Conservation (phyloP, 345 rosid species). For the Cardamine resedifolia region DNA sequence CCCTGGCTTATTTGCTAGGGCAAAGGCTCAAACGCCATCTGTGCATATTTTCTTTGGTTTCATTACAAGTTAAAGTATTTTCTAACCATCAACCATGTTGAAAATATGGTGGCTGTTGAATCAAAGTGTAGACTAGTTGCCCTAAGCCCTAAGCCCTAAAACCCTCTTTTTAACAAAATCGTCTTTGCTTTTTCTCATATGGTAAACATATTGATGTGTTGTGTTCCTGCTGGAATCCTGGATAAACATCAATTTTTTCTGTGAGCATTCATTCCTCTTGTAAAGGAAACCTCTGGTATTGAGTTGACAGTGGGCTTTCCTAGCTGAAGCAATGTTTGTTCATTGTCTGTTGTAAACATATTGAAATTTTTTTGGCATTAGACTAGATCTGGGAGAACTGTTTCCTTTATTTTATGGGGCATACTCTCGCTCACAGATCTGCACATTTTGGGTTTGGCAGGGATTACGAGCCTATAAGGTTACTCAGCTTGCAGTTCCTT, state of each 20-base stretch:
- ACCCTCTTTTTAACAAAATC: background rate
- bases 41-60: constrained; percentile 14
- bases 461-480: constrained; percentile 86
- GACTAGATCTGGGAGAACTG: constrained; percentile 2
- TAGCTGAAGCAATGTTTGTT: constrained; percentile 23
- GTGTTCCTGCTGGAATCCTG: constrained; percentile 13
- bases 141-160: background rate
- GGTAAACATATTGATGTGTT: background rate
- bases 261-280: constrained; percentile 7
- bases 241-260: constrained; percentile 13
- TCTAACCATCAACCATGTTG: constrained; percentile 1
- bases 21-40: constrained; percentile 12
- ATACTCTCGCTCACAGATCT: constrained; percentile 6
- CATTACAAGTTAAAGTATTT: background rate
- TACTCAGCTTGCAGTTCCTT: constrained; percentile 90
- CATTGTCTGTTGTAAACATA: constrained; percentile 4
- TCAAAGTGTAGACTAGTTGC: background rate
- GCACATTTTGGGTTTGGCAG: constrained; percentile 40
- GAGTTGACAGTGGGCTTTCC: background rate
- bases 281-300: constrained; percentile 9
- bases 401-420: constrained; percentile 12
- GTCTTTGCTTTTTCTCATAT: background rate
- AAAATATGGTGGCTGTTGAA: constrained; percentile 15
- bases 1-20: constrained; percentile 14
- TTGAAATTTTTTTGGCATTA: background rate